Evolutionary conservation across 345 rosid genomes (phyloP), one percentile per base, ranked within the genome.

Genomic region (Euphorbia peplus): DNA sequence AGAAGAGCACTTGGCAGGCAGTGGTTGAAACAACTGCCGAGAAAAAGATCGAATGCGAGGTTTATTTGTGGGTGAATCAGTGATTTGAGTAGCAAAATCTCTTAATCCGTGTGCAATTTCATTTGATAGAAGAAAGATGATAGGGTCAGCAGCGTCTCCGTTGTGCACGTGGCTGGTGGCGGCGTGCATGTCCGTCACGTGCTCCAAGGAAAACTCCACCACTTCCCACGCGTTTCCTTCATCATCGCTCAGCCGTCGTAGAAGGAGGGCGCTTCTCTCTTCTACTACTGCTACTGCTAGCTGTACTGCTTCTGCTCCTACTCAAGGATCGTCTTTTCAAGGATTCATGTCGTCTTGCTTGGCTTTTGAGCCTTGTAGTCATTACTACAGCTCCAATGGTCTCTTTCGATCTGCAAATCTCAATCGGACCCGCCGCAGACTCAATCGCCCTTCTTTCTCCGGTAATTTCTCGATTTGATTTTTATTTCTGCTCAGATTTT

Each of bases 111-210:
- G 42, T 39, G 42, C 42, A 4, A 39, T 39, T 39, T 39, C 4
- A 2, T 39, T 39, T 39, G 42, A 39, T 39, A 5, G 42, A 1
- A 39, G 9, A 39, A 39, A 8, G 21, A 75, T 75, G 75, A 48
- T 66, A 52, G 75, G 75, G 59, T 60, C 68, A 32, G 52, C 82
- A 59, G 76, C 82, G 11, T 81, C 89, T 80, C 92, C 98, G 64
- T 59, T 92, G 51, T 90, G 98, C 85, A 88, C 98, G 59, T 92
- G 98, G 90, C 74, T 92, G 21, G 84, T 88, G 68, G 92, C 95
- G 4, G 85, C 96, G 66, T 92, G 91, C 92, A 87, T 92, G 92
- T 86, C 95, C 39, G 78, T 82, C 84, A 52, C 85, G 66, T 80
- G 80, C 81, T 75, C 70, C 24, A 53, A 71, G 73, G 87, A 77